Conservation (phyloP, 2,329 filamentous ascomycete species). For the Aureobasidium sp. region DNA sequence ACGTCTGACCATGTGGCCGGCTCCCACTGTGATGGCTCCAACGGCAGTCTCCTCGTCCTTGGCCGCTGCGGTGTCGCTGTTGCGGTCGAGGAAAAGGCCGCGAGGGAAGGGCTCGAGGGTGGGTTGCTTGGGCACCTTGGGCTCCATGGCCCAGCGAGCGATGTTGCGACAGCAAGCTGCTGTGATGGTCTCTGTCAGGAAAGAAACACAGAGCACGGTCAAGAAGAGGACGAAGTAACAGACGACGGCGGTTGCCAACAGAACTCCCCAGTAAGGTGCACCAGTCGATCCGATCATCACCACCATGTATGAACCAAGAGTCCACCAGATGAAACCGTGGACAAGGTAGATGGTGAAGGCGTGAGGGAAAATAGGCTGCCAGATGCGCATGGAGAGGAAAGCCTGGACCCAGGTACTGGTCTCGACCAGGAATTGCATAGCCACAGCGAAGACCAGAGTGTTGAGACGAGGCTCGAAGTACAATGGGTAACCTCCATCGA, state of each 20-base stretch:
- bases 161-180: constrained; percentile 16
- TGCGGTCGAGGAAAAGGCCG: constrained; percentile 16
- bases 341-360: constrained; percentile 43
- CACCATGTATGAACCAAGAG: constrained; percentile 30
- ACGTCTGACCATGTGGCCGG: not conserved
- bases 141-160: constrained; percentile 20
- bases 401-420: constrained; percentile 32
- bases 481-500: constrained; percentile 29
- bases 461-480: constrained; percentile 39
- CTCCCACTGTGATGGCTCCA: not conserved
- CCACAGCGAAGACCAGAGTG: constrained; percentile 31
- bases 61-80: not conserved
- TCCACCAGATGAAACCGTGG: constrained; percentile 41
- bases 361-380: constrained; percentile 39
- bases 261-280: constrained; percentile 16
- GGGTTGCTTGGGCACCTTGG: constrained; percentile 17
- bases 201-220: not conserved
- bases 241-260: constrained; percentile 28
- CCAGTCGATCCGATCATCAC: constrained; percentile 27
- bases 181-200: constrained; percentile 5
- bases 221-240: constrained; percentile 24
- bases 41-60: not conserved
- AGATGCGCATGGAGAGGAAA: constrained; percentile 30
- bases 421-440: constrained; percentile 28
- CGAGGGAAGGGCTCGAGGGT: constrained; percentile 20